Base-by-base conservation (phyloP, 169 alveolate genomes). In the Plasmodium cynomolgi region DNA sequence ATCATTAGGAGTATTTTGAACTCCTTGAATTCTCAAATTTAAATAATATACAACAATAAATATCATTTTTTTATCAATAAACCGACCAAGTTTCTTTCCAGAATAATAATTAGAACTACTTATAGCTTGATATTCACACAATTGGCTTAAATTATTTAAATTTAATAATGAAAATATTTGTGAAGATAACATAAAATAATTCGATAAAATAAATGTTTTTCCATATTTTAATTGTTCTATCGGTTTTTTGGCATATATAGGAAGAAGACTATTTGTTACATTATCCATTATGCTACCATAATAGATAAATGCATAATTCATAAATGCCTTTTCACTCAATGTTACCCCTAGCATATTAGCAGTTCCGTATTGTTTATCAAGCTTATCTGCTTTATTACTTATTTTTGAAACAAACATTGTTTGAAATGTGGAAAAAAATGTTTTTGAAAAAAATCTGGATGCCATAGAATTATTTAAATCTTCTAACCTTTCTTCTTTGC, bases 211-310 rank as follows among this genome's bases (percentile, higher is more conserved):
- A 31, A 84, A 84, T 3, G 92, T 41, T 72, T 84, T 84, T 72
- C 92, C 92, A 84, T 71, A 84, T 23, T 74, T 72, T 72, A 84
- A 72, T 37, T 84, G 92, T n/a, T 81, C 77, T 72, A 84, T 84
- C 8, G 92, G 84, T 73, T 84, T 71, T 15, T 84, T 84, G 15
- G 92, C 73, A 44, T 84, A 84, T 3, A 23, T n/a, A 29, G 92
- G 92, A 17, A 84, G 31, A n/a, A 84, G 58, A 11, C 92, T 84
- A 29, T 84, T 84, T 26, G 92, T 84, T 72, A 84, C 7, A 44
- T 20, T 72, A 47, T 84, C 92, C 62, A 84, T 39, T 26, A 84
- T 84, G 56, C 92, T 84, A 29, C 92, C 92, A 47, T 84, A 29
- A 34, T 26, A 72, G 39, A 29, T 54, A 73, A 44, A 71, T 1